Conservation (phyloP, 2,329 filamentous ascomycete species). For the Hypoxylon sp. region DNA sequence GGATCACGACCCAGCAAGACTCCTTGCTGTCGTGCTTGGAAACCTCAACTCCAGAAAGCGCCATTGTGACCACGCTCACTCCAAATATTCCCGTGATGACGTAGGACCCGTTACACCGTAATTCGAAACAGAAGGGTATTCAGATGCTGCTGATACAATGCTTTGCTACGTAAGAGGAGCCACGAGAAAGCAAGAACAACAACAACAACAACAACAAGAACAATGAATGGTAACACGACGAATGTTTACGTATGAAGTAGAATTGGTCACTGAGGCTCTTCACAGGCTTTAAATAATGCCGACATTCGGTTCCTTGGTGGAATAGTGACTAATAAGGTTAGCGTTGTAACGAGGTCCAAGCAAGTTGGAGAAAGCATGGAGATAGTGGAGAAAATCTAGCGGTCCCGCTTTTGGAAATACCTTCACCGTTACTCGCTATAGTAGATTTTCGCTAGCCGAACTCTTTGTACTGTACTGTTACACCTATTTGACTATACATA, state of each 20-base stretch:
- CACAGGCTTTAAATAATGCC: constrained; percentile 38
- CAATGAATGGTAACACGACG: neutral
- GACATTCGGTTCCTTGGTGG: constrained; percentile 34
- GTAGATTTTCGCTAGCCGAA: constrained; percentile 14
- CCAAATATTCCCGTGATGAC: constrained; percentile 14
- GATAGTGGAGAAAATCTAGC: constrained; percentile 48
- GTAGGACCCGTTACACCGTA: constrained; percentile 15
- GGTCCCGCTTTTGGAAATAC: constrained; percentile 43
- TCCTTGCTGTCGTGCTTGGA: constrained; percentile 83
- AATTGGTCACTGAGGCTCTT: constrained; percentile 40
- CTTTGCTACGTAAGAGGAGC: constrained; percentile 4
- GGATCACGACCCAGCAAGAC: constrained; percentile 93
- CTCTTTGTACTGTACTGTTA: constrained; percentile 10
- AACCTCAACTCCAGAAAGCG: constrained; percentile 67
- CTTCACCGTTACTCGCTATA: constrained; percentile 40
- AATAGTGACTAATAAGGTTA: constrained; percentile 32
- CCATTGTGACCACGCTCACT: constrained; percentile 53
- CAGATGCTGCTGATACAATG: neutral
- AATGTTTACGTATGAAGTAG: constrained; percentile 19
- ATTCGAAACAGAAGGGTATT: neutral
- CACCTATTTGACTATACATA: neutral
- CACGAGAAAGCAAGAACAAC: constrained; percentile 4
- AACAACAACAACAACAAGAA: constrained; percentile 6
- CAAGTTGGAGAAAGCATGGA: constrained; percentile 38
- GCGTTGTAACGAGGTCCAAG: constrained; percentile 30